These are phyloP conservation scores for Rhizopogon salebrosus DNA, from an alignment of 768 basidiomycete species.

Conservation along the genomic window DNA sequence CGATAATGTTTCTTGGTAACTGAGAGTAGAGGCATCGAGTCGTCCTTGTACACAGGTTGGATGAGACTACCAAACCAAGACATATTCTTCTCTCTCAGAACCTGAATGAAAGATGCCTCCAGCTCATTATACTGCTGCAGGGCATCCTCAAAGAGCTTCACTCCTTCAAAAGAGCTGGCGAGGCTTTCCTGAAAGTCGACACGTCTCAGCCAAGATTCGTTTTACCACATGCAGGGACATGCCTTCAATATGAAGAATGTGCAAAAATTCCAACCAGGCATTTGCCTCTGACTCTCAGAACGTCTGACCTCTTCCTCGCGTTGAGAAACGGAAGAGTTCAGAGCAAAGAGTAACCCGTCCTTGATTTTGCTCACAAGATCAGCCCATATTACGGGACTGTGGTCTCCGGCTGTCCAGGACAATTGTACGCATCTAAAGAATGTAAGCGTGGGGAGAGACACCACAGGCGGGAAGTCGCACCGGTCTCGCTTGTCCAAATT, in stretches of 20 bases:
- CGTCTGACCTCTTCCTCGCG: conserved; percentile 89
- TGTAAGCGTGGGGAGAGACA: conserved; percentile 1
- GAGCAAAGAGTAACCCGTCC: conserved; percentile 80
- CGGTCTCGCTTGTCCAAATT: conserved; percentile 85
- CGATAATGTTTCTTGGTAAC: conserved; percentile 79
- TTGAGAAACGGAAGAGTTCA: conserved; percentile 71
- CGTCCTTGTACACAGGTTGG: conserved; percentile 63
- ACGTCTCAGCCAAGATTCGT: conserved; percentile 2
- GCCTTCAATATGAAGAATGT: conserved; percentile 97
- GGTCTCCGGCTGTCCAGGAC: conserved; percentile 64
- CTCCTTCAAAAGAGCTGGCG: conserved; percentile 86
- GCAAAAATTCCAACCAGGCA: conserved; percentile 99
- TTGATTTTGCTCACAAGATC: conserved; percentile 87
- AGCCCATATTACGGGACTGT: conserved; percentile 80
- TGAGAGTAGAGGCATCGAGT: conserved; percentile 77
- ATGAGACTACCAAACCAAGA: conserved; percentile 92
- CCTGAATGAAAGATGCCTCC: conserved; percentile 74
- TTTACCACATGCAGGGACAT: conserved; percentile 9
- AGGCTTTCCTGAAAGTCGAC: conserved; percentile 73
- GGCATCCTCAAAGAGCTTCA: conserved; percentile 87
- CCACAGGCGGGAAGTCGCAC: conserved; percentile 30
- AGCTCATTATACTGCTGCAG: conserved; percentile 87
- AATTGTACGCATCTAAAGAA: conserved; percentile 73
- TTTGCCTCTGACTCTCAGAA: conserved; percentile 82
- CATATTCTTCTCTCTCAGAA: conserved; percentile 73